phyloP scores from a whole-genome alignment of 805 yeast genomes.

The Zygoascus flipseniorum region DNA sequence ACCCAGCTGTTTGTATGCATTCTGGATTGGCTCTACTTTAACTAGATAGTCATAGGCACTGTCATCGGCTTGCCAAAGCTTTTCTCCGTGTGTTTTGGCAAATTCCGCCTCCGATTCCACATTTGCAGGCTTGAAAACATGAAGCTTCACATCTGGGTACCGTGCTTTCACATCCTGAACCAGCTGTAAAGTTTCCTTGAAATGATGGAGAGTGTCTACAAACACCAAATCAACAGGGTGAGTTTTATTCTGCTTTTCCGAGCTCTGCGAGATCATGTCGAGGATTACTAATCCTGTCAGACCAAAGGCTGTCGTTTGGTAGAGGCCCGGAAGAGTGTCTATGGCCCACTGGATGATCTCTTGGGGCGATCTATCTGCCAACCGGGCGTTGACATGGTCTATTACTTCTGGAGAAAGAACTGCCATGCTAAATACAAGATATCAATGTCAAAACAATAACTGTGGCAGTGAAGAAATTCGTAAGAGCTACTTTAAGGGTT shows the following conservation, averaged over 20 bases:
- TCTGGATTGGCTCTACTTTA: constrained; percentile 85
- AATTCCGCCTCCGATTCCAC: constrained; percentile 55
- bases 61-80: constrained; percentile 79
- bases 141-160: constrained; percentile 49
- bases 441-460: neutral
- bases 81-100: constrained; percentile 57
- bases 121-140: constrained; percentile 59
- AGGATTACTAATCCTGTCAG: constrained; percentile 82
- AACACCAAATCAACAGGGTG: constrained; percentile 66
- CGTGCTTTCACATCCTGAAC: constrained; percentile 47
- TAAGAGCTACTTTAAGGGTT: neutral
- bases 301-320: constrained; percentile 93
- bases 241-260: constrained; percentile 12
- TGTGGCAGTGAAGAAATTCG: neutral
- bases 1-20: constrained; percentile 66
- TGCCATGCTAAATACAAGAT: neutral
- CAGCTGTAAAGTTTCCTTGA: constrained; percentile 83
- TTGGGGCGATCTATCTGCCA: constrained; percentile 52
- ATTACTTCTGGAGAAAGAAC: neutral
- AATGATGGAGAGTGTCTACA: constrained; percentile 85
- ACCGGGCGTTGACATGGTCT: constrained; percentile 41
- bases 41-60: constrained; percentile 73
- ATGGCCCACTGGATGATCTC: constrained; percentile 78
- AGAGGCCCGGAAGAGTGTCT: constrained; percentile 72
- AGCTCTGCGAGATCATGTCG: constrained; percentile 63